These are phyloP conservation scores for Candida corydali DNA, from an alignment of 805 yeast species.

Conservation along the genomic window DNA sequence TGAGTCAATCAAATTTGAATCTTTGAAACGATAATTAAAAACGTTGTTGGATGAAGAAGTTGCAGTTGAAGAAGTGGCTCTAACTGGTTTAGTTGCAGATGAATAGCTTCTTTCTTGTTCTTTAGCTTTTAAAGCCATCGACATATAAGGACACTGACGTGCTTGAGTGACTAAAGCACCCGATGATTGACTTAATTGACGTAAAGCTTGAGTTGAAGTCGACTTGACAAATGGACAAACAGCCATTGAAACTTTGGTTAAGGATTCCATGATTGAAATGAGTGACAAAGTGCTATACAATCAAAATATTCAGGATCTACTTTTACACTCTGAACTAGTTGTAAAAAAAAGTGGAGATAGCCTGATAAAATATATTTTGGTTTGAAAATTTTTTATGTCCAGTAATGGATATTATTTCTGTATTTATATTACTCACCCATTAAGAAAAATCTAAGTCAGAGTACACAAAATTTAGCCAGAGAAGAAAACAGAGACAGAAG, in stretches of 20 bases:
- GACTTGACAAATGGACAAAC: conserved; percentile 82
- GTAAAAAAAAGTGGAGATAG: background rate
- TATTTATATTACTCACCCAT: no score
- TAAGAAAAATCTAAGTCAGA: no score
- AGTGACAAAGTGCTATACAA: no score
- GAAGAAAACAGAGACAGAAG: background rate
- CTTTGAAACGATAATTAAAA: conserved; percentile 28
- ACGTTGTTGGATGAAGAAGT: conserved; percentile 29
- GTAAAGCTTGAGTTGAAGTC: conserved; percentile 55
- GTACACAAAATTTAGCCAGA: background rate
- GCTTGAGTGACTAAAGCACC: conserved; percentile 55
- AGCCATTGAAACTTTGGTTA: conserved; percentile 70
- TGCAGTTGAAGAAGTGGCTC: conserved; percentile 40
- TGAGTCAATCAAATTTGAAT: conserved; percentile 21
- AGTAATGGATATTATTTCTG: no score
- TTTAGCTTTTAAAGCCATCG: conserved; percentile 58
- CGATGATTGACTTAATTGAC: conserved; percentile 45
- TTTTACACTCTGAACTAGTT: background rate
- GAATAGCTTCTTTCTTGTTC: conserved; percentile 41
- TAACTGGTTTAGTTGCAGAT: conserved; percentile 38
- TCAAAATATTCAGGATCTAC: no score
- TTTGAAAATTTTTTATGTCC: background rate
- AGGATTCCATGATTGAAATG: conserved; percentile 58
- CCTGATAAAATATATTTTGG: no score
- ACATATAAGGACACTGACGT: conserved; percentile 85